phyloP scores from a whole-genome alignment of 2,329 filamentous ascomycete species.

The Nigrospora osmanthi region DNA sequence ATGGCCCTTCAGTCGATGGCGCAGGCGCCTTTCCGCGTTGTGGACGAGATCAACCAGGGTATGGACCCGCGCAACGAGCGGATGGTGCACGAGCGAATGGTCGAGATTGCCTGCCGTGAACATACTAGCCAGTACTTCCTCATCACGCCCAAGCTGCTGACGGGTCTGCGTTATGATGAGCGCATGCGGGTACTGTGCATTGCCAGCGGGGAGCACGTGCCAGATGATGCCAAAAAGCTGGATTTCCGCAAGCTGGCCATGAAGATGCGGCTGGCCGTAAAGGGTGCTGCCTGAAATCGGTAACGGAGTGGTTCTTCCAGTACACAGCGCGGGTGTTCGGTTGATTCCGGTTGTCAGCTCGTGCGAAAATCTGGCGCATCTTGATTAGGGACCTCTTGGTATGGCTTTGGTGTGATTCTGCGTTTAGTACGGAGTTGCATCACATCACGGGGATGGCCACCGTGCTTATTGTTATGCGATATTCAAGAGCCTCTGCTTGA shows the following conservation, averaged over 20 bases:
- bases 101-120: slow-evolving; percentile 88
- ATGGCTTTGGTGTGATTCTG: no score
- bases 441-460: no score
- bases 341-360: no score
- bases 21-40: slow-evolving; percentile 90
- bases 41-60: slow-evolving; percentile 98
- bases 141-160: slow-evolving; percentile 92
- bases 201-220: slow-evolving; percentile 74
- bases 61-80: slow-evolving; percentile 99
- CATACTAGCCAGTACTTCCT: slow-evolving; percentile 86
- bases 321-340: no score
- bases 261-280: no score
- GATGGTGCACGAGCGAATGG: slow-evolving; percentile 96
- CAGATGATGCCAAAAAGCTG: slow-evolving; percentile 40
- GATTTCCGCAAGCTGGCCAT: slow-evolving; percentile 38
- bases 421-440: no score
- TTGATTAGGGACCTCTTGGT: no score
- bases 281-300: no score
- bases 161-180: slow-evolving; percentile 74
- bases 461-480: no score
- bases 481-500: no score
- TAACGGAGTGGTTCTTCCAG: no score
- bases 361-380: no score
- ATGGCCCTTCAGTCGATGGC: slow-evolving; percentile 95
- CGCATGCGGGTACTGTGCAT: slow-evolving; percentile 95